A percentile compares a stretch with the other conserved stretches of the same genome.
Conservation (phyloP, 1,139 yeast genomes). For the Zygosaccharomyces sapae region DNA sequence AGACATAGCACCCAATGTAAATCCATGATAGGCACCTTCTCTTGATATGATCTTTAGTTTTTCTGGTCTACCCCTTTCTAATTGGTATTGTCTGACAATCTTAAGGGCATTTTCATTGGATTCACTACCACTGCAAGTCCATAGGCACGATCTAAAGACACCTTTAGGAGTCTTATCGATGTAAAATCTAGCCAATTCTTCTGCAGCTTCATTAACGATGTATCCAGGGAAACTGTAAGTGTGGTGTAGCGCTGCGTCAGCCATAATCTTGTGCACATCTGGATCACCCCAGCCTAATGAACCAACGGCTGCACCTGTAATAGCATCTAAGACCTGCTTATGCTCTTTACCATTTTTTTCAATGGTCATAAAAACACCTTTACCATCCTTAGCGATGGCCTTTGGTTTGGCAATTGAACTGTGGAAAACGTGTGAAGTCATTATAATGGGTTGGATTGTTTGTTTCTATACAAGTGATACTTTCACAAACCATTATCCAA, state of each 20-base stretch:
- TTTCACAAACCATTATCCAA: neutral
- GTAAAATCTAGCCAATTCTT: conserved; percentile 50
- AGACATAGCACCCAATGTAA: conserved; percentile 52
- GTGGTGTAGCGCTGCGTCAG: conserved; percentile 45
- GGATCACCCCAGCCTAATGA: conserved; percentile 57
- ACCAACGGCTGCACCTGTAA: conserved; percentile 66
- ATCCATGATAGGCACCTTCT: conserved; percentile 56
- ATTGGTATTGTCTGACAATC: conserved; percentile 52
- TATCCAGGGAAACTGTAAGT: conserved; percentile 47
- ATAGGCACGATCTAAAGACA: conserved; percentile 51
- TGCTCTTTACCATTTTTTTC: conserved; percentile 45
- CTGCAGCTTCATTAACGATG: conserved; percentile 45
- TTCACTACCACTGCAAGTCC: conserved; percentile 61
- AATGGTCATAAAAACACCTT: conserved; percentile 46
- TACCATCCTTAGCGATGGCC: conserved; percentile 46
- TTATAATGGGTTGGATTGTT: neutral
- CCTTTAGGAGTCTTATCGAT: conserved; percentile 52
- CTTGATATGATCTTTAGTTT: conserved; percentile 52
- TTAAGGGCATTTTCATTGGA: conserved; percentile 57
- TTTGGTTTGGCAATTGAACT: conserved; percentile 41
- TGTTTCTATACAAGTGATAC: neutral
- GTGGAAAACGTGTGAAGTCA: conserved; percentile 42
- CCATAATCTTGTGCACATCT: conserved; percentile 47
- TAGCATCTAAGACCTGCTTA: conserved; percentile 46
- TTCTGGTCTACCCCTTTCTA: conserved; percentile 47